Evolutionary conservation across 225 moss, liverwort and hornwort species (phyloP).

Genomic region (Straminergon stramineum): DNA sequence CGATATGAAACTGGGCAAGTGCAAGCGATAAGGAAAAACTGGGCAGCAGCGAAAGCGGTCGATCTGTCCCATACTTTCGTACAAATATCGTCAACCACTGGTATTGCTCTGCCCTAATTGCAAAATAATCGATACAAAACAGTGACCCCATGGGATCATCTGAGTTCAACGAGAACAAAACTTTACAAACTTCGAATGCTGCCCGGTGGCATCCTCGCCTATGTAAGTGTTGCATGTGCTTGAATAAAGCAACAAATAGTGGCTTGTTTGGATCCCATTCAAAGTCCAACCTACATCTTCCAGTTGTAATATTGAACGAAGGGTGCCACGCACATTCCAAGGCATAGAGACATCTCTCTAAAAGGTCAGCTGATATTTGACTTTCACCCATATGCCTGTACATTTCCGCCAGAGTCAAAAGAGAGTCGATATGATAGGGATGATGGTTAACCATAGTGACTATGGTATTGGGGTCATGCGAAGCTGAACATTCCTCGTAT

Average conservation of each 20-base stretch:
- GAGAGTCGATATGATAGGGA: slow-evolving; percentile 91
- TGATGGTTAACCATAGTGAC: slow-evolving; percentile 60
- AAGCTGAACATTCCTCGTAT: slow-evolving; percentile 65
- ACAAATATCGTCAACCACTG: slow-evolving; percentile 68
- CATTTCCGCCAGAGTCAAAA: slow-evolving; percentile 74
- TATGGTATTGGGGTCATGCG: slow-evolving; percentile 71
- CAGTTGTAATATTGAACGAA: slow-evolving; percentile 56
- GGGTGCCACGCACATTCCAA: slow-evolving; percentile 96
- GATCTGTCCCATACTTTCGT: slow-evolving; percentile 43
- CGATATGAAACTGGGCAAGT: slow-evolving; percentile 59
- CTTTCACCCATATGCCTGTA: slow-evolving; percentile 86
- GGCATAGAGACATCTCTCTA: slow-evolving; percentile 80
- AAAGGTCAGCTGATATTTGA: slow-evolving; percentile 53
- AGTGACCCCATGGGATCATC: slow-evolving; percentile 79
- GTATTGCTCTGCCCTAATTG: slow-evolving; percentile 78
- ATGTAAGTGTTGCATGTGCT: slow-evolving; percentile 84
- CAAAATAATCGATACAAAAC: slow-evolving; percentile 83
- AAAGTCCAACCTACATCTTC: slow-evolving; percentile 72
- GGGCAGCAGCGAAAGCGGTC: slow-evolving; percentile 55
- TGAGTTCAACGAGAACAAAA: slow-evolving; percentile 67
- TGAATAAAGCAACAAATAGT: slow-evolving; percentile 64
- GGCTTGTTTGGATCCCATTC: slow-evolving; percentile 60
- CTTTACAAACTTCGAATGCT: slow-evolving; percentile 88
- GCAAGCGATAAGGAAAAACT: slow-evolving; percentile 76
- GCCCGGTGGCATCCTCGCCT: slow-evolving; percentile 90